Evolutionary conservation across 2,329 filamentous ascomycete species (phyloP), one percentile per base, ranked within the genome.

Genomic region (Daldinia eschscholtzii): DNA sequence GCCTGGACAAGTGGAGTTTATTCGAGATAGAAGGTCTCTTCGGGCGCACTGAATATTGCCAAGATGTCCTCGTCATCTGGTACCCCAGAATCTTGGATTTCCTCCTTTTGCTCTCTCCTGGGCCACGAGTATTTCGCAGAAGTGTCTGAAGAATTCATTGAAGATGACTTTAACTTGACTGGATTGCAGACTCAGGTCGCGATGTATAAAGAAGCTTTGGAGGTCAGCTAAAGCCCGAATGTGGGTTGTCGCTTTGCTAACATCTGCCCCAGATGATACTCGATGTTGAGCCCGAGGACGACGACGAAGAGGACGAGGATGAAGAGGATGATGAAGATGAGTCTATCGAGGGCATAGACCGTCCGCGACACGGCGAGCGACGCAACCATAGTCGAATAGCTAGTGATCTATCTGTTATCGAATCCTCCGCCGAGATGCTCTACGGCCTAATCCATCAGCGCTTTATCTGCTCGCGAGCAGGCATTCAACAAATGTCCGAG

Each of bases 101-200:
- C 93, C 71, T 97, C 94, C 65, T 99, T 98, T 81, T 99, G 96
- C 85, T 94, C 93, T 42, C 86, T 98, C 52, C 88, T 98, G 68
- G 96, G 96, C 70, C 96, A 99, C 80, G 96, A 99, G 82, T 99
- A 98, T 84, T 99, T 99, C 81, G 96, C 96, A 70, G 96, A 99
- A 84, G 95, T 99, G 57, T 96, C 93, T 52, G 96, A 99, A 83
- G 96, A 99, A 78, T 99, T 99, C 77, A 98, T 99, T 79, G 96
- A 99, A 81, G 96, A 99, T 89, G 96, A 99, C 81, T 99, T 99
- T 86, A 99, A 99, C 82, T 86, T 99, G 72, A 99, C 96, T 0
- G 96, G 96, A 57, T 86, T 99, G 76, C 94, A 97, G 81, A 92
- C 91, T 67, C 95, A 98, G 83, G 96, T 99, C 59, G 92, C 93